Base-by-base conservation (phyloP, 306 rosid species). In the Rubus idaeus region DNA sequence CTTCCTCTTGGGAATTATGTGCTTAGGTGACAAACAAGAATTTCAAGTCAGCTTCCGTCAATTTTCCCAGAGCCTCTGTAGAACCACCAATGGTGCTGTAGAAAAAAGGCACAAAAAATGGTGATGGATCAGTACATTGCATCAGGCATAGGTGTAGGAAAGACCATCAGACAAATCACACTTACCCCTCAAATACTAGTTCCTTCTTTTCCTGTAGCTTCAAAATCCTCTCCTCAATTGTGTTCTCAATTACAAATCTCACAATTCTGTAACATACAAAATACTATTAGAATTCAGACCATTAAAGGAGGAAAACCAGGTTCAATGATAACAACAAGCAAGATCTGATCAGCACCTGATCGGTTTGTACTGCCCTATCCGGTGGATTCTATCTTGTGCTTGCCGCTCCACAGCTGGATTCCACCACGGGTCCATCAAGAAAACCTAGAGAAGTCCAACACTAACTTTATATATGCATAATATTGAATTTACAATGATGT, bases 371-470 rank as follows among this genome's bases (percentile, higher is more conserved):
- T 94, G 98, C 81, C 98, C 97, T 70, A 94, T 94, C 45, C 98
- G 84, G 75, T 95, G 97, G 80, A 92, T 95, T 83, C 98, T 89
- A 80, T 95, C 97, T 82, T 95, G 96, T 67, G 98, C 93, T 86
- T 92, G 97, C 53, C 89, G 90, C 91, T 95, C 96, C 63, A 95
- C 96, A 0, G 97, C 98, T 0, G 98, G 96, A 84, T 95, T 95
- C 98, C 97, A 95, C 98, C 98, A 95, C 10, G 96, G 98, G 77
- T 95, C 97, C 97, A 95, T 95, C 80, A 95, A 85, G 85, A 95
- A 95, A 46, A 95, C 97, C 97, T 94, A 80, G 37, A 17, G 16
- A 75, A 67, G 66, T 75, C 71, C 76, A 71, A 53, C 14, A 44
- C 10, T 5, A 80, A 71, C 44, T 39, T 40, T 3, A 67, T 40